Conservation (phyloP, 306 rosid genomes). For the Quillaja saponaria region DNA sequence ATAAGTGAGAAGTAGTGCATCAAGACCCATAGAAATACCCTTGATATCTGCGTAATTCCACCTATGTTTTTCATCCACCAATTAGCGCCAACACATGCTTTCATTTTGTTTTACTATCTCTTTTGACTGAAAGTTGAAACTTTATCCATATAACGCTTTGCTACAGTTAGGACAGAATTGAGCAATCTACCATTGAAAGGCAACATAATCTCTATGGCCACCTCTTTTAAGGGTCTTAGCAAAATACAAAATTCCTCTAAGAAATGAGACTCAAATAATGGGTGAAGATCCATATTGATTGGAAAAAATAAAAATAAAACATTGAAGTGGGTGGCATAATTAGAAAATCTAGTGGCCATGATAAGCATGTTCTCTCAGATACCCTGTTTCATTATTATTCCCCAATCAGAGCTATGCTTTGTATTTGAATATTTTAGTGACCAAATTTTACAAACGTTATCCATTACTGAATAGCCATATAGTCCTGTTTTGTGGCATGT, state of each 20-base stretch:
- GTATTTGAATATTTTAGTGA: constrained; percentile 28
- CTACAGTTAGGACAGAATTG: constrained; percentile 39
- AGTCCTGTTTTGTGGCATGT: too few relatives aligned
- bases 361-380: constrained; percentile 62
- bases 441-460: constrained; percentile 25
- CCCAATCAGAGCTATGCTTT: constrained; percentile 44
- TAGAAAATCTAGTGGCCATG: constrained; percentile 44
- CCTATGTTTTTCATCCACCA: constrained; percentile 8
- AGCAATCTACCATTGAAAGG: constrained; percentile 27
- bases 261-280: constrained; percentile 45
- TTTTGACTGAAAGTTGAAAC: too few relatives aligned
- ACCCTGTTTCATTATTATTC: constrained; percentile 55
- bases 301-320: too few relatives aligned
- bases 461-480: constrained; percentile 36
- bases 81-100: constrained; percentile 38
- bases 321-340: constrained; percentile 55
- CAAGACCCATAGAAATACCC: constrained; percentile 15
- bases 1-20: constrained; percentile 28
- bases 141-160: constrained; percentile 36
- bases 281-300: constrained; percentile 19
- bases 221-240: constrained; percentile 25
- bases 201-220: constrained; percentile 39
- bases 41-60: not conserved
- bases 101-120: too few relatives aligned
- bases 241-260: constrained; percentile 19